Conservation (phyloP, 257 asterid genomes). For the Nicotiana paniculata region DNA sequence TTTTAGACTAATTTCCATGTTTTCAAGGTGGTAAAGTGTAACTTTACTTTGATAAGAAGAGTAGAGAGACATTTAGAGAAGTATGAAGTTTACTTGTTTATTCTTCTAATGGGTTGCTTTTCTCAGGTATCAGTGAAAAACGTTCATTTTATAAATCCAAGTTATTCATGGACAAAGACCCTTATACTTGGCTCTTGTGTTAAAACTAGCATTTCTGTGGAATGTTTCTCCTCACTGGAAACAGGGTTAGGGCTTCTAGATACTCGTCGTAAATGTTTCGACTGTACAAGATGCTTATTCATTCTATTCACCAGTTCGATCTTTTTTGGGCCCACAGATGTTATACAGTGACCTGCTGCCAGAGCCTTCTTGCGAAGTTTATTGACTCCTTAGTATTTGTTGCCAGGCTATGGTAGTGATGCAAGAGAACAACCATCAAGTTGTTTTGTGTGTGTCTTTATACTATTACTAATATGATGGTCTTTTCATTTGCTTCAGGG, state of each 20-base stretch:
- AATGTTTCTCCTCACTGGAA: constrained; percentile 77
- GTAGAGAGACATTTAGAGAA: neutral
- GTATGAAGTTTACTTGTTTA: neutral
- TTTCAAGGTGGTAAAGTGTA: neutral
- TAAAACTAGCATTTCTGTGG: constrained; percentile 57
- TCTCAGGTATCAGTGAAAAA: constrained; percentile 65
- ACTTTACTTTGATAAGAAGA: neutral
- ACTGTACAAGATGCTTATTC: neutral
- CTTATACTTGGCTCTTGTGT: constrained; percentile 79
- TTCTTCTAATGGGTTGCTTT: constrained; percentile 15
- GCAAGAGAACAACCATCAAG: neutral
- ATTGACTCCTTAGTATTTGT: constrained; percentile 52
- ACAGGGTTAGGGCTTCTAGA: constrained; percentile 46
- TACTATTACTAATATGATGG: neutral
- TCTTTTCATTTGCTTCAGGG: constrained; percentile 49
- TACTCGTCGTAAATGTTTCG: neutral
- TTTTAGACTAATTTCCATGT: neutral
- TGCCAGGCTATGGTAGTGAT: constrained; percentile 74
- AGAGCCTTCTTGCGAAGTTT: constrained; percentile 58
- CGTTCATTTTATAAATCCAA: constrained; percentile 72
- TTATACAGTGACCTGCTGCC: constrained; percentile 40
- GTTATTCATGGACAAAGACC: constrained; percentile 66
- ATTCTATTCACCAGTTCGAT: constrained; percentile 13
- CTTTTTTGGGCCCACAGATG: constrained; percentile 41
- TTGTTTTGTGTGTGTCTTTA: neutral